A percentile compares a stretch with the other conserved stretches of the same genome.
Evolutionary conservation across 2,329 filamentous ascomycete species (phyloP).

Genomic region (Hypomyces rosellus): DNA sequence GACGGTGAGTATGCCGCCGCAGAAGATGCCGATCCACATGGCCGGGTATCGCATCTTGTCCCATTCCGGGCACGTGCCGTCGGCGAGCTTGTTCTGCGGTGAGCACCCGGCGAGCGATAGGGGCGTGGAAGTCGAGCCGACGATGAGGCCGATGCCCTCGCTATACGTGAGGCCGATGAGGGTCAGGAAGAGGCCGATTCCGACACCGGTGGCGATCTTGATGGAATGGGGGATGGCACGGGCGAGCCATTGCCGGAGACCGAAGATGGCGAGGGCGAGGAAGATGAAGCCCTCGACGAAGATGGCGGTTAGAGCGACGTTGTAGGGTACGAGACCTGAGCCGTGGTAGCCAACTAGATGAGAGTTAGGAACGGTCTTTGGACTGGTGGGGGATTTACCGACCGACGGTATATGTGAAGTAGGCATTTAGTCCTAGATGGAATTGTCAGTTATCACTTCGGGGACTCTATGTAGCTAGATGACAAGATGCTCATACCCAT

Average conservation of each 20-base stretch:
- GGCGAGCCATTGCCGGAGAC: slow-evolving; percentile 82
- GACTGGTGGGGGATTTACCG: slow-evolving; percentile 8
- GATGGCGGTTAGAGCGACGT: slow-evolving; percentile 74
- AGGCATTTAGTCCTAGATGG: slow-evolving; percentile 62
- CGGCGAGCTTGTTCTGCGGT: slow-evolving; percentile 31
- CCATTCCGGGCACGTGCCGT: slow-evolving; percentile 53
- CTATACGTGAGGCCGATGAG: slow-evolving; percentile 72
- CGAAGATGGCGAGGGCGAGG: slow-evolving; percentile 69
- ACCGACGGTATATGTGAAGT: slow-evolving; percentile 66
- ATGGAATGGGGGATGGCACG: slow-evolving; percentile 76
- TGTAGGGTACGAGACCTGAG: slow-evolving; percentile 64
- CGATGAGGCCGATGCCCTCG: slow-evolving; percentile 74
- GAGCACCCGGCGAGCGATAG: slow-evolving; percentile 69
- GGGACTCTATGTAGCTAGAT: not conserved
- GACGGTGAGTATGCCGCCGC: slow-evolving; percentile 72
- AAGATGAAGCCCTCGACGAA: slow-evolving; percentile 88
- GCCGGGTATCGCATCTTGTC: slow-evolving; percentile 77
- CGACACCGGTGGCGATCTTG: slow-evolving; percentile 79
- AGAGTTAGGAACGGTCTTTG: not conserved
- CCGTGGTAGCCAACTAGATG: slow-evolving; percentile 64
- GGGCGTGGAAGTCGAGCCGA: slow-evolving; percentile 62
- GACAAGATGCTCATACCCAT: slow-evolving; percentile 28
- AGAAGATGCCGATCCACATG: slow-evolving; percentile 87
- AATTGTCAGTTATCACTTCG: slow-evolving; percentile 6
- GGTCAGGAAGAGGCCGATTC: slow-evolving; percentile 77